Evolutionary conservation across 1,139 yeast species (phyloP).

Genomic region (Candida sp.): DNA sequence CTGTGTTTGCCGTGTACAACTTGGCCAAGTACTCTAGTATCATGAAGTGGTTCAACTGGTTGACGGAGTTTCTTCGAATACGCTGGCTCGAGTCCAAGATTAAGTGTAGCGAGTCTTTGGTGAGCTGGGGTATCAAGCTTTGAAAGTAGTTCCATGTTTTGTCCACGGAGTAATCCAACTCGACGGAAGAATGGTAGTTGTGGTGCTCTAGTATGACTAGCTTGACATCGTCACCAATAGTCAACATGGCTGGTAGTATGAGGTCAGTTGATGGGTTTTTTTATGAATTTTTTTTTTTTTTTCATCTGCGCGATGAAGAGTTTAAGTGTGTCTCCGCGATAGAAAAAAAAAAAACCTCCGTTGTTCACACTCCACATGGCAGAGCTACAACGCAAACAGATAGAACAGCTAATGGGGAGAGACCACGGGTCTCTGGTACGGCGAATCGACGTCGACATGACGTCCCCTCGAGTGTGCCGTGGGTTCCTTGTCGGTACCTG

Average conservation of each 20-base stretch:
- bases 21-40: slow-evolving; percentile 11
- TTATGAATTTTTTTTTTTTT: too few relatives aligned
- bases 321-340: too few relatives aligned
- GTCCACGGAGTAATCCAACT: slow-evolving; percentile 7
- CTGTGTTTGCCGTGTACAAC: slow-evolving; percentile 2
- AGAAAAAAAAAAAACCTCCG: too few relatives aligned
- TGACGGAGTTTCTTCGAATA: slow-evolving; percentile 6
- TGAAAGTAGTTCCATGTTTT: slow-evolving; percentile 12
- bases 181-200: slow-evolving; percentile 11
- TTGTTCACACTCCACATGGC: slow-evolving; percentile 35
- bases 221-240: slow-evolving; percentile 13
- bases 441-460: slow-evolving; percentile 53
- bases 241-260: slow-evolving; percentile 5
- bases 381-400: slow-evolving; percentile 73
- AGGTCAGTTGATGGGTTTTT: too few relatives aligned
- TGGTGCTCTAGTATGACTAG: slow-evolving; percentile 14
- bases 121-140: slow-evolving; percentile 10
- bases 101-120: slow-evolving; percentile 3
- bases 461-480: slow-evolving; percentile 76
- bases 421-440: slow-evolving; percentile 46
- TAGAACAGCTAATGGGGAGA: slow-evolving; percentile 86
- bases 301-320: too few relatives aligned
- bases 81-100: slow-evolving; percentile 6
- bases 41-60: slow-evolving; percentile 2
- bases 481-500: slow-evolving; percentile 87